Evolutionary conservation across 2,329 filamentous ascomycete genomes (phyloP), one percentile per base, ranked within the genome.

Genomic region (Thelonectria olida): DNA sequence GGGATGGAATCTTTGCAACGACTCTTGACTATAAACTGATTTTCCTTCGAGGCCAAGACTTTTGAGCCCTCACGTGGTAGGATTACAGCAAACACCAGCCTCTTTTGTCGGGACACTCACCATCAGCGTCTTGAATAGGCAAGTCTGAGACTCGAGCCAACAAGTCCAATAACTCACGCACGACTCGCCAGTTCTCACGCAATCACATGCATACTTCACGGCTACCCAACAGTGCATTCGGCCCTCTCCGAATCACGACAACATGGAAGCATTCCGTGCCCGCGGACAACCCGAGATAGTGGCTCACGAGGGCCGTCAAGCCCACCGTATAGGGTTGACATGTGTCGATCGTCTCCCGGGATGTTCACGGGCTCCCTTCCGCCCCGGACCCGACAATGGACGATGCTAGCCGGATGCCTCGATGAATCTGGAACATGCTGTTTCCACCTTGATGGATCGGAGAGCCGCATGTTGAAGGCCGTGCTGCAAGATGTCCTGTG

Each of bases 341-440:
- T 50, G 28, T 36, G 22, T 39, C 51, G 28, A 45, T 59, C 38
- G 0, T 15, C n/a, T 19, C 15, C n/a, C 23, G 20, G 50, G 57
- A 22, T 60, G 50, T 15, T 44, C 19, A 31, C 39, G 22, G 31
- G 22, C 44, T 31, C 38, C 25, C 41, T 20, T 54, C 38, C 27
- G 38, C 34, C 38, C 57, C 57, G 51, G 28, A 45, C 34, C 57
- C 51, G 51, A 55, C 9, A 8, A 28, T 45, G 51, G 28, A 51
- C 52, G 39, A 51, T 51, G 38, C 20, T 47, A 44, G 48, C 47
- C 58, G 45, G 52, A 20, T 17, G 31, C 19, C 31, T 45, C 52
- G 51, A 50, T 55, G 5, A 31, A 47, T 47, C 58, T 60, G 36
- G 27, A 51, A 50, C 44, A n/a, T 10, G 10, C 5, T 13, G 3